A percentile compares a stretch with the other conserved stretches of the same genome.
phyloP scores from a whole-genome alignment of 2,329 filamentous ascomycete species.

The Claviceps citrina region DNA sequence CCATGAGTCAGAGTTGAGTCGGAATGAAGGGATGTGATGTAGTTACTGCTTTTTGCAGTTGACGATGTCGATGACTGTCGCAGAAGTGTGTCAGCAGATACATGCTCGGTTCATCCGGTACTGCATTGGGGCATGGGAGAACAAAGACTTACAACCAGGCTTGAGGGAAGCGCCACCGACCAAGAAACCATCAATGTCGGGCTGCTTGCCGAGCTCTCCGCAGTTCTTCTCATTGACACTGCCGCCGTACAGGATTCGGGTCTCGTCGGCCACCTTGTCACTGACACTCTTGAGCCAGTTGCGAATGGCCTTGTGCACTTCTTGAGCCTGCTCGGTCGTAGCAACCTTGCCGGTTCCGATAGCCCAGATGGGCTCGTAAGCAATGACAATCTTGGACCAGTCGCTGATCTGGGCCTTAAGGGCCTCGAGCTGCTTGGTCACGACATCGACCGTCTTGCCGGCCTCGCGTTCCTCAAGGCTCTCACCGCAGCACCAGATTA shows the following conservation, averaged over 20 bases:
- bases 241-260: constrained; percentile 90
- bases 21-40: background rate
- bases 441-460: constrained; percentile 69
- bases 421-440: constrained; percentile 71
- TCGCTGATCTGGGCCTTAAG: constrained; percentile 63
- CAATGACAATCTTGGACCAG: constrained; percentile 90
- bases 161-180: constrained; percentile 94
- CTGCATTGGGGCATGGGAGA: background rate
- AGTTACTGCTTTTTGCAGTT: constrained; percentile 35
- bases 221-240: constrained; percentile 98
- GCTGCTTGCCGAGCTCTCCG: constrained; percentile 76
- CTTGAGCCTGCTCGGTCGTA: constrained; percentile 77
- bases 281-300: constrained; percentile 71
- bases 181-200: constrained; percentile 95
- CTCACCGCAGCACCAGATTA: constrained; percentile 97
- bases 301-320: constrained; percentile 84
- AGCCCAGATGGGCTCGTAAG: constrained; percentile 98
- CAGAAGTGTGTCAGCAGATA: background rate
- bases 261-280: constrained; percentile 64
- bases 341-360: constrained; percentile 89
- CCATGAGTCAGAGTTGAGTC: background rate
- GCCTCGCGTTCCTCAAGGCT: constrained; percentile 82
- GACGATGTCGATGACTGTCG: constrained; percentile 42
- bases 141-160: constrained; percentile 60
- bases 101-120: background rate